phyloP scores from a whole-genome alignment of 805 yeast genomes.

The Kluyveromyces lactis region DNA sequence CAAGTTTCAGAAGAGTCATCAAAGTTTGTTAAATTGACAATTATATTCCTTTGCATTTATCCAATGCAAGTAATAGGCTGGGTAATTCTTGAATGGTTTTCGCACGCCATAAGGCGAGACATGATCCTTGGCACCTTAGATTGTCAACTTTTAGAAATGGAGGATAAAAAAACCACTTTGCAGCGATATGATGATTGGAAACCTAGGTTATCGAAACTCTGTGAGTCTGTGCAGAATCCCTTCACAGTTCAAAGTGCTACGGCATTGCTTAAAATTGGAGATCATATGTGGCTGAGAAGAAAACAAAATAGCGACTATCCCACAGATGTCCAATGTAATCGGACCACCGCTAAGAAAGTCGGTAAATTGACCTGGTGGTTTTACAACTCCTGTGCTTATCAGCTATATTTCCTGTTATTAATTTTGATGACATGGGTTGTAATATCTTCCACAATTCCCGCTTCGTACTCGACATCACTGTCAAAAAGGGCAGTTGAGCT shows the following conservation, averaged over 20 bases:
- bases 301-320: no score
- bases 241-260: neutral
- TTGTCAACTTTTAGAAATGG: neutral
- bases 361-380: neutral
- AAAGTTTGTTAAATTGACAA: neutral
- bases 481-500: no score
- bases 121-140: neutral
- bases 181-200: neutral
- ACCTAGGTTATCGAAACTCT: neutral
- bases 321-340: no score
- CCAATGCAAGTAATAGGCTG: neutral
- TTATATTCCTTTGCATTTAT: neutral
- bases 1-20: neutral
- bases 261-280: no score
- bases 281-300: no score
- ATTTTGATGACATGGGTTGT: neutral
- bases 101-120: neutral
- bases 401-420: neutral
- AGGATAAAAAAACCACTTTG: neutral
- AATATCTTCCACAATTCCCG: no score
- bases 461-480: no score
- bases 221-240: neutral
- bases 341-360: no score
- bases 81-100: neutral
- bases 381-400: neutral